Percentiles rank a stretch among this genome's conserved stretches.
These are phyloP conservation scores for Collybia mongolica DNA, from an alignment of 768 basidiomycete species.

Conservation along the genomic window DNA sequence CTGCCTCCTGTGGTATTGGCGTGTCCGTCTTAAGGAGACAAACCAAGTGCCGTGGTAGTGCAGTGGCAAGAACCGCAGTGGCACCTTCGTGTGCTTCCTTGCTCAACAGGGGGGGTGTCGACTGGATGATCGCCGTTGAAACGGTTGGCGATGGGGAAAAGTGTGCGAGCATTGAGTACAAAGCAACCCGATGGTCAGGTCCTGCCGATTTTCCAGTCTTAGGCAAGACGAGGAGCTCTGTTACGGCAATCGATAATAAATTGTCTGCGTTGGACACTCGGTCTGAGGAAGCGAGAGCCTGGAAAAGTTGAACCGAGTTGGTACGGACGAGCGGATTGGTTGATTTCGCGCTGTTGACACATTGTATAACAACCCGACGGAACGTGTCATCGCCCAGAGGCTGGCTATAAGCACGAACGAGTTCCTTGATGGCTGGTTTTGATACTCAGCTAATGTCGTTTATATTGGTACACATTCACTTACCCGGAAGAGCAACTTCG, in stretches of 20 bases:
- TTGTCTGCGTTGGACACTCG: constrained; percentile 26
- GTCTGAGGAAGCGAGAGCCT: constrained; percentile 31
- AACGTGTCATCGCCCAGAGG: constrained; percentile 47
- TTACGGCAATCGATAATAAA: constrained; percentile 44
- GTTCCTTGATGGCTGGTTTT: constrained; percentile 50
- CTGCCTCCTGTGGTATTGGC: constrained; percentile 43
- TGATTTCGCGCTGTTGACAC: constrained; percentile 73
- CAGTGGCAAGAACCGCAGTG: constrained; percentile 47
- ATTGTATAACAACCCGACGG: constrained; percentile 54
- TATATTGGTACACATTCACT: constrained; percentile 16
- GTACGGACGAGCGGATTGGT: constrained; percentile 60
- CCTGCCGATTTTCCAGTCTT: constrained; percentile 84
- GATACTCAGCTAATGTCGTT: neutral
- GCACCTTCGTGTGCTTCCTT: constrained; percentile 84
- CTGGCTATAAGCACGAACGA: constrained; percentile 55
- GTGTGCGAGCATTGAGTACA: constrained; percentile 75
- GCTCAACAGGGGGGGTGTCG: constrained; percentile 36
- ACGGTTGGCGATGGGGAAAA: constrained; percentile 44
- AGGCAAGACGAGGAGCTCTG: constrained; percentile 72
- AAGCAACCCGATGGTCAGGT: constrained; percentile 77
- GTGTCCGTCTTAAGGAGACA: constrained; percentile 39
- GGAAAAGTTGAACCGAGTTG: constrained; percentile 59
- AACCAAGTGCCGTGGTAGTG: constrained; percentile 59
- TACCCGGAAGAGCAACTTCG: constrained; percentile 70
- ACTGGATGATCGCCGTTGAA: constrained; percentile 45